Base-by-base conservation (phyloP, 306 rosid species). In the Carpinus fangiana region DNA sequence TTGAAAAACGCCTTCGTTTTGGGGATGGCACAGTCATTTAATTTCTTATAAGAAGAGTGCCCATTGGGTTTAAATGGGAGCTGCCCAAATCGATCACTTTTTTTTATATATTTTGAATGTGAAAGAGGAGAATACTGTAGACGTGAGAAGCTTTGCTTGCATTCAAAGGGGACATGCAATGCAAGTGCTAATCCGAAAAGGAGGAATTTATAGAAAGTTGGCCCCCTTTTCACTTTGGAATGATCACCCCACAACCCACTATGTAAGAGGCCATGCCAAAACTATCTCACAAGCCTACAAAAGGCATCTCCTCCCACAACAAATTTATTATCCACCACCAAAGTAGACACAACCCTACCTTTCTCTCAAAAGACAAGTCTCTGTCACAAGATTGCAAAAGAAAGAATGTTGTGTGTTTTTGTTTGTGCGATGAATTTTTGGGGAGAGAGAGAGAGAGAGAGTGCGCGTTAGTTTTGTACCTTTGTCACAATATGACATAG, bases 181-280 rank as follows among this genome's bases (percentile, higher is more conserved):
- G 87, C 82, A 90, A 88, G 90, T 82, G 80, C 54, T 70, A 77
- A 83, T 78, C 80, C 84, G 72, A 88, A 87, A 80, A 79, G 45
- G 53, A 81, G 78, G 87, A 90, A 88, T 86, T 78, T 84, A 81
- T 86, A 82, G 92, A 92, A 90, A 90, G 97, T 87, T 90, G 92
- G 86, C 88, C 82, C 89, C 82, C 93, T 89, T 89, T 90, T 82
- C 81, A 67, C 87, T 70, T 81, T 84, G 74, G 85, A 88, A 88
- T 84, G 77, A 77, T 69, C 88, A 76, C 65, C 84, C 86, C 83
- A 77, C 84, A 76, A 68, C 71, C 75, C 84, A 79, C 66, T 41
- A 67, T 67, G 72, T 2, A 67, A 5, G 18, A 66, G 8, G 31
- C 65, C 43, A 21, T 20, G 56, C 62, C 65, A 56, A 66, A 74